phyloP scores from a whole-genome alignment of 768 basidiomycete species.

The Trametes gibbosa region DNA sequence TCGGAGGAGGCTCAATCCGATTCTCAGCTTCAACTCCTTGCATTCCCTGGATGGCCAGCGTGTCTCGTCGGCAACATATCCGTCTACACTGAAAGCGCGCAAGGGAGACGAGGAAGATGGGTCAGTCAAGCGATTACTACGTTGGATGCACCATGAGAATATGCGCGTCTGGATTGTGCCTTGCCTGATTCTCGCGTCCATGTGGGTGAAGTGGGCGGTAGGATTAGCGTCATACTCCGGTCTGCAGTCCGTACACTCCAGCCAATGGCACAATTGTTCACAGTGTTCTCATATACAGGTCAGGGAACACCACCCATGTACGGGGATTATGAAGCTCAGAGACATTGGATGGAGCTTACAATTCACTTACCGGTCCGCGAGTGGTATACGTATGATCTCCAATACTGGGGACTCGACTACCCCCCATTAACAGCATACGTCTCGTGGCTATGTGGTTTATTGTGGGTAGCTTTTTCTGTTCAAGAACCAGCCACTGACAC shows the following conservation, averaged over 20 bases:
- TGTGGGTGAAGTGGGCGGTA: slow-evolving; percentile 63
- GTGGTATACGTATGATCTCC: slow-evolving; percentile 89
- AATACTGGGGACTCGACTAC: slow-evolving; percentile 95
- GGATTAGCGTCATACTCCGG: slow-evolving; percentile 84
- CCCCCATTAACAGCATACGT: slow-evolving; percentile 90
- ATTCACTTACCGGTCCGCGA: slow-evolving; percentile 66
- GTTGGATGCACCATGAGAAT: slow-evolving; percentile 76
- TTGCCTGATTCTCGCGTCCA: slow-evolving; percentile 47
- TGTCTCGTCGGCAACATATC: slow-evolving; percentile 19
- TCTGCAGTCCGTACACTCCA: slow-evolving; percentile 34
- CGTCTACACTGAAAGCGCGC: slow-evolving; percentile 6
- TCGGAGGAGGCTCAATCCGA: slow-evolving; percentile 15
- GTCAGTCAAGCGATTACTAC: slow-evolving; percentile 62
- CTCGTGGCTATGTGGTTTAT: slow-evolving; percentile 76
- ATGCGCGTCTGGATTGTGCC: slow-evolving; percentile 62
- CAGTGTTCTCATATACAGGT: slow-evolving; percentile 40
- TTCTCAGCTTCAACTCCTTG: slow-evolving; percentile 45
- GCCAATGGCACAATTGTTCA: slow-evolving; percentile 10
- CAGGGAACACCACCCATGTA: slow-evolving; percentile 74
- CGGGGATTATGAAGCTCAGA: slow-evolving; percentile 91
- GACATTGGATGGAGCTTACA: slow-evolving; percentile 95
- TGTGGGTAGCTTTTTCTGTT: slow-evolving; percentile 44
- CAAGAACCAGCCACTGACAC: background rate
- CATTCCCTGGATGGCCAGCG: slow-evolving; percentile 34
- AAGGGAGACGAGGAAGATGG: slow-evolving; percentile 31